These are phyloP conservation scores for Malus domestica DNA, from an alignment of 306 rosid species.

Conservation along the genomic window DNA sequence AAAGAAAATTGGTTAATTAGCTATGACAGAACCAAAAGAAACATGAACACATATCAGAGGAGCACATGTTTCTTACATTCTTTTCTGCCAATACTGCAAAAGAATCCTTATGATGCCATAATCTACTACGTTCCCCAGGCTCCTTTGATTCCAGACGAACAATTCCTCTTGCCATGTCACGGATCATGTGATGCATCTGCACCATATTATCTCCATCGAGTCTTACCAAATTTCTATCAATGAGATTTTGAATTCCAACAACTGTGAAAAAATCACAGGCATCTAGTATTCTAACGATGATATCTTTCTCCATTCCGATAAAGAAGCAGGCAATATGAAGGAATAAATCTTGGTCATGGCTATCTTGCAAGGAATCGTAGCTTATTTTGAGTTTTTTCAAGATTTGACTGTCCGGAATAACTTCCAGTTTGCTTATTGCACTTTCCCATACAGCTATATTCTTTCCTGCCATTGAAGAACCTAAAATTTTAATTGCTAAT, in stretches of 20 bases:
- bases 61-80: too few species aligned
- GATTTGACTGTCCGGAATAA: not conserved
- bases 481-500: not conserved
- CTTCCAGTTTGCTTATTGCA: not conserved
- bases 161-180: not conserved
- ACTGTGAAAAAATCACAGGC: not conserved
- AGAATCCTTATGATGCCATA: not conserved
- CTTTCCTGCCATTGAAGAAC: not conserved
- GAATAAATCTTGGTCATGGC: not conserved
- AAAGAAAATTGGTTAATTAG: too few species aligned
- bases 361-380: not conserved
- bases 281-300: not conserved
- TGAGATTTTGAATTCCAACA: not conserved
- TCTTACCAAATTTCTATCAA: not conserved
- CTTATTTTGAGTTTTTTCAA: slow-evolving; percentile 1
- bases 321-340: not conserved
- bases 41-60: too few species aligned
- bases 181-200: not conserved
- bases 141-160: not conserved
- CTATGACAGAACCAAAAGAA: too few species aligned
- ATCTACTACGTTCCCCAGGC: not conserved
- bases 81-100: not conserved
- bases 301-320: not conserved
- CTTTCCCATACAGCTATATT: not conserved
- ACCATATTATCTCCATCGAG: not conserved